Evolutionary conservation across 148 eudicot genomes (phyloP).

Genomic region (Cornus controversa): DNA sequence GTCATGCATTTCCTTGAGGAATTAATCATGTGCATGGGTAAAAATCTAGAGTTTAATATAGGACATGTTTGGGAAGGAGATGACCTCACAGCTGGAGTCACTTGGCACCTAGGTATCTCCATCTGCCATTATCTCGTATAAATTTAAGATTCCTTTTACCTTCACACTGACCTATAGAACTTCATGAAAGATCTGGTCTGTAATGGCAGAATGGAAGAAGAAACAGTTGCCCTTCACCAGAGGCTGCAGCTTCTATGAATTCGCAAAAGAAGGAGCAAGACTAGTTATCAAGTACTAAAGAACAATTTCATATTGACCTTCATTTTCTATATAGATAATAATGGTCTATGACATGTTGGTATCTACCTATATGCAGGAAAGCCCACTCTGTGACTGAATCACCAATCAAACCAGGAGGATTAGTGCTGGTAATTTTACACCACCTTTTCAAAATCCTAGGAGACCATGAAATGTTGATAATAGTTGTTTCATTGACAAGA

Average conservation of each 20-base stretch:
- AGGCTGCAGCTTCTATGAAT: constrained; percentile 69
- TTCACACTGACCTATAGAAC: not conserved
- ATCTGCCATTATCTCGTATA: not conserved
- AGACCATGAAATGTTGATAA: not conserved
- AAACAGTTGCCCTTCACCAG: constrained; percentile 71
- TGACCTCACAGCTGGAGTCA: constrained; percentile 37
- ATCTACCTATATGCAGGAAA: constrained; percentile 46
- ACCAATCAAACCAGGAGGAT: constrained; percentile 76
- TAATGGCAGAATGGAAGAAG: constrained; percentile 75
- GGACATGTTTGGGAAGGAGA: constrained; percentile 61
- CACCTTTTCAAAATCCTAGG: not conserved
- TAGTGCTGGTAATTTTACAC: constrained; percentile 55
- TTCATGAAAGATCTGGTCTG: not conserved
- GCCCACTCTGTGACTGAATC: constrained; percentile 68
- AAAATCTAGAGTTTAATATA: constrained; percentile 49
- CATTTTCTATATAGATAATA: not conserved
- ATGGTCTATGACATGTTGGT: not conserved
- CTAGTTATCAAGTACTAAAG: constrained; percentile 56
- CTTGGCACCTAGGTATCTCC: constrained; percentile 75
- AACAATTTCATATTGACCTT: not conserved
- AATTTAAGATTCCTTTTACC: not conserved
- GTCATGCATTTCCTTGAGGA: constrained; percentile 43
- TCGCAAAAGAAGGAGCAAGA: constrained; percentile 41
- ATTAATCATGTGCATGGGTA: constrained; percentile 60
- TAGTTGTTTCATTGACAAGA: not conserved